Percentiles rank a stretch among this genome's conserved stretches.
phyloP scores from a whole-genome alignment of 1,284 basidiomycete species.

The Porodaedalea pini region DNA sequence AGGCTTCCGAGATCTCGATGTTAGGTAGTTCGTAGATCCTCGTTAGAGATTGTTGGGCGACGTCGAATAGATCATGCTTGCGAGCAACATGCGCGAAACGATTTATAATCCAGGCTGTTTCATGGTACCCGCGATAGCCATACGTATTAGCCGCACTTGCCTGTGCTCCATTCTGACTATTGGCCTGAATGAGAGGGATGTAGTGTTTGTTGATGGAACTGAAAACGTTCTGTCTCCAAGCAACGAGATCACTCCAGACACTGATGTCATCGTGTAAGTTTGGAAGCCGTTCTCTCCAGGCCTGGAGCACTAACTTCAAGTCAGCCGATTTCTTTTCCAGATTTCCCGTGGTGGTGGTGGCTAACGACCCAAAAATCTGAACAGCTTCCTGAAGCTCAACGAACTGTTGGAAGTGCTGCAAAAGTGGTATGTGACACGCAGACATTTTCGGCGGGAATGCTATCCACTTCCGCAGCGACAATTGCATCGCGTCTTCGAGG shows the following conservation, averaged over 20 bases:
- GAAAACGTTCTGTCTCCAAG: constrained; percentile 91
- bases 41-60: constrained; percentile 92
- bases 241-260: constrained; percentile 97
- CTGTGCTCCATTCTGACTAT: constrained; percentile 45
- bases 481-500: constrained; percentile 95
- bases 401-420: constrained; percentile 99
- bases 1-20: constrained; percentile 99
- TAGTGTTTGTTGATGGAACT: constrained; percentile 88
- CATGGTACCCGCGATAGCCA: constrained; percentile 98
- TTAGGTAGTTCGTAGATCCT: constrained; percentile 99
- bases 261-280: constrained; percentile 98
- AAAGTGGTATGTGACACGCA: constrained; percentile 87
- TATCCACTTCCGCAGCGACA: constrained; percentile 95
- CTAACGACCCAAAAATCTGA: constrained; percentile 89
- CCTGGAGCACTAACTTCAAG: constrained; percentile 92
- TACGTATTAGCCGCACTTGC: constrained; percentile 74
- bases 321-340: constrained; percentile 94
- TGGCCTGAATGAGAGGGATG: constrained; percentile 78
- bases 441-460: constrained; percentile 85
- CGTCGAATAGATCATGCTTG: constrained; percentile 94
- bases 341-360: constrained; percentile 84
- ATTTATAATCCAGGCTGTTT: constrained; percentile 99
- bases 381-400: constrained; percentile 97
- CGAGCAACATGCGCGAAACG: constrained; percentile 99
- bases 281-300: constrained; percentile 96